Base-by-base conservation (phyloP, 2,329 filamentous ascomycete genomes). In the Aspergillus japonicus region DNA sequence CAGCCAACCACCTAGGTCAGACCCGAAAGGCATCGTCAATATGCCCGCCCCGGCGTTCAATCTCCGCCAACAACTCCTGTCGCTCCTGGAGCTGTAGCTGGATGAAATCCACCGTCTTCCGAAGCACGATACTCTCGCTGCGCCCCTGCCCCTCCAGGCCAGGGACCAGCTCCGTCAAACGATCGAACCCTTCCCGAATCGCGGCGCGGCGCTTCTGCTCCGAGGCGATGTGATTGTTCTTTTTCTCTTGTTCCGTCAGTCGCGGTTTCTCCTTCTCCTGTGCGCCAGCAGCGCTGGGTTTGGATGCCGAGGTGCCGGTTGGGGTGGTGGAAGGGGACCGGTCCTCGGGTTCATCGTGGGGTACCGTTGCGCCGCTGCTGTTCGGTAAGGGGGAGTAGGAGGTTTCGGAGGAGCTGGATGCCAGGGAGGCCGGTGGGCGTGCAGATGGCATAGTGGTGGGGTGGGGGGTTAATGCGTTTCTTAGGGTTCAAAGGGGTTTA, bases 131-230 rank as follows among this genome's bases (percentile, higher is more conserved):
- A 29, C 90, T 91, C 74, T 96, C 92, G 64, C 91, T 95, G 50
- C 92, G 87, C 1, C 90, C 92, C 70, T 93, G 89, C 0, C 92
- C 92, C 68, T 91, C 85, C 56, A 96, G 82, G 0, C 90, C 91
- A 0, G 92, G 92, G 1, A 96, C 91, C 33, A 96, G 82, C 56
- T 88, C 85, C 16, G 90, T 90, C 26, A 96, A 83, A 35, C 87
- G 85, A 74, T 96, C 91, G 73, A 96, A 96, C 58, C 90, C 91
- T 60, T 91, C 87, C 50, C 92, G 85, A 65, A 96, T 96, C 14
- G 89, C 90, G 59, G 87, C 84, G 49, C 87, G 85, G 39, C 87
- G 85, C 75, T 89, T 84, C 66, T 84, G 81, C 64, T 84, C 82
- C 4, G 87, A 89, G 24, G 85, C 84, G 67, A 90, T 90, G 75